phyloP scores from a whole-genome alignment of 2,329 filamentous ascomycete genomes.

The Didymella lethalis region DNA sequence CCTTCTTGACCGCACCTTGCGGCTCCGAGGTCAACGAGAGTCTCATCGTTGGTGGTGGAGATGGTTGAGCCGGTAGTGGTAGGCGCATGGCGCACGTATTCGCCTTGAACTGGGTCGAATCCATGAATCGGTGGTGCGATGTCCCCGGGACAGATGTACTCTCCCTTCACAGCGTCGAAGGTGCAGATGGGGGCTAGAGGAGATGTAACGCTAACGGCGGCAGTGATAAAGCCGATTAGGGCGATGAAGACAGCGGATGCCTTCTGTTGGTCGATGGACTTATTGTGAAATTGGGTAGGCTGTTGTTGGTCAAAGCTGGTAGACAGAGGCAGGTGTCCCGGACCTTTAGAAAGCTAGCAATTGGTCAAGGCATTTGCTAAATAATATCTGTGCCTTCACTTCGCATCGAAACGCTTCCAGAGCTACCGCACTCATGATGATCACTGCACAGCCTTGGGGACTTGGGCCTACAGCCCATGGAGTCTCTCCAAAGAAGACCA shows the following conservation, averaged over 20 bases:
- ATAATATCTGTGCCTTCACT: background rate
- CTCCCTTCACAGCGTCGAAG: background rate
- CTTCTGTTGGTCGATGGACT: slow-evolving; percentile 27
- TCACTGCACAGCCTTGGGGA: background rate
- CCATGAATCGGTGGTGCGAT: background rate
- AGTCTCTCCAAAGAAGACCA: no score
- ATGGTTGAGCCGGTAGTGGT: background rate
- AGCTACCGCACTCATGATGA: background rate
- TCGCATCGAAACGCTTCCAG: background rate
- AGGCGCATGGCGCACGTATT: slow-evolving; percentile 1
- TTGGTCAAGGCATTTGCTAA: background rate
- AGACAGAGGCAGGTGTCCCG: background rate
- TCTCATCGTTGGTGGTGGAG: background rate
- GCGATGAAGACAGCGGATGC: slow-evolving; percentile 49
- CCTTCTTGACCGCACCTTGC: slow-evolving; percentile 3
- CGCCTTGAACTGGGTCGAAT: slow-evolving; percentile 1
- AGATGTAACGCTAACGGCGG: background rate
- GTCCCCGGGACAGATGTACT: background rate
- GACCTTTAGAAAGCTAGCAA: background rate
- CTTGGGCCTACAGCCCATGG: no score
- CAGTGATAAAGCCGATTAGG: background rate
- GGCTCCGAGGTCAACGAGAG: background rate
- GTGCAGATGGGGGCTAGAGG: slow-evolving; percentile 1
- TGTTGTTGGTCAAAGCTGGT: background rate
- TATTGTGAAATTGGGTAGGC: background rate